phyloP scores from a whole-genome alignment of 257 asterid genomes.

The Scutellaria minor region DNA sequence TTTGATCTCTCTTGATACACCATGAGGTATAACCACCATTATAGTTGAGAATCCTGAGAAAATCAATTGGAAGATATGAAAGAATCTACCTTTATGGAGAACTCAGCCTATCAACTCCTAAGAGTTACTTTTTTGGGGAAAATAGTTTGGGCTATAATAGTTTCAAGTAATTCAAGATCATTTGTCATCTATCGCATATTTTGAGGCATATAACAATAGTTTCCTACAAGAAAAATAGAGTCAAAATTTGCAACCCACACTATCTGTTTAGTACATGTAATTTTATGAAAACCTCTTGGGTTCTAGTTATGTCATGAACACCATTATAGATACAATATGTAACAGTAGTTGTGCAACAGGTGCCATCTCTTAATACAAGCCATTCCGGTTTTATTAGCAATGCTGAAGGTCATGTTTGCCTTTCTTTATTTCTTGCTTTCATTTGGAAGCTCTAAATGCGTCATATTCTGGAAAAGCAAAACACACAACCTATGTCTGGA shows the following conservation, averaged over 20 bases:
- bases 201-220: background rate
- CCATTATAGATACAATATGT: background rate
- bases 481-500: background rate
- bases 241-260: background rate
- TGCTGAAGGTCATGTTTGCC: background rate
- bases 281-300: background rate
- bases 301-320: background rate
- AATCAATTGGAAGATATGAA: background rate
- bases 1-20: background rate
- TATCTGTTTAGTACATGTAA: background rate
- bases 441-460: background rate
- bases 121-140: background rate
- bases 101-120: background rate
- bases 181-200: background rate
- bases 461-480: background rate
- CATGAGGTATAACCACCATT: background rate
- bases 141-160: background rate
- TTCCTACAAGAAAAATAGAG: background rate
- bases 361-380: background rate
- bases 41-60: background rate
- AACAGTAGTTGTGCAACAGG: background rate
- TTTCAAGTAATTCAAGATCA: background rate
- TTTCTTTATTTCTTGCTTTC: background rate
- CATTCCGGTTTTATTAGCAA: background rate
- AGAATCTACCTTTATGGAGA: background rate